phyloP scores from a whole-genome alignment of 164 flowering plant genomes.

The Malania oleifera region DNA sequence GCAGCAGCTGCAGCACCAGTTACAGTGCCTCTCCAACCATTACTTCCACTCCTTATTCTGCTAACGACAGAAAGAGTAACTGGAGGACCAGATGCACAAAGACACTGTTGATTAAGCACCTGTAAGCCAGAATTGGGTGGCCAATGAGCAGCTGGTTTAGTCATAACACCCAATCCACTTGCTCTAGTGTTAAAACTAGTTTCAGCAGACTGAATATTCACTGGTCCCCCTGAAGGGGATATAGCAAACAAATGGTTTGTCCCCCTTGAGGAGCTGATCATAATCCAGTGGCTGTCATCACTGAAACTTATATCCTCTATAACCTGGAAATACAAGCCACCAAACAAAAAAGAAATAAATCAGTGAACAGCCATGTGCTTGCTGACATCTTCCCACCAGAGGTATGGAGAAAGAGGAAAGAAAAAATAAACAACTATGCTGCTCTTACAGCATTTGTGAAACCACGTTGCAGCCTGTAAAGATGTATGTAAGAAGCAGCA shows the following conservation, averaged over 20 bases:
- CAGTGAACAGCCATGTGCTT: not conserved
- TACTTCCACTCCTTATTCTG: conserved; percentile 66
- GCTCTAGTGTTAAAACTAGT: conserved; percentile 14
- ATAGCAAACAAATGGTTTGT: conserved; percentile 79
- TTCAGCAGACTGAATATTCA: conserved; percentile 29
- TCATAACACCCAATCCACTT: conserved; percentile 22
- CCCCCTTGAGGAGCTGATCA: conserved; percentile 84
- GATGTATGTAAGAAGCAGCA: conserved; percentile 45
- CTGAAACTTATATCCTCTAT: conserved; percentile 88
- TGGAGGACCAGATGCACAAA: conserved; percentile 49
- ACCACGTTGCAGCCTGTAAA: conserved; percentile 84
- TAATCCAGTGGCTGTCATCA: conserved; percentile 68
- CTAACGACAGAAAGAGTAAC: conserved; percentile 60
- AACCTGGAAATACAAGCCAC: conserved; percentile 35
- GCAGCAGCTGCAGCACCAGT: conserved; percentile 80
- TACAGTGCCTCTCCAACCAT: conserved; percentile 68
- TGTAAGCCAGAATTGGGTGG: conserved; percentile 27
- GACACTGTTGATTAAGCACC: conserved; percentile 28
- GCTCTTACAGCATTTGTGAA: conserved; percentile 70
- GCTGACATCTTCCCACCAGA: not conserved
- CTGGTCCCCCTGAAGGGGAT: conserved; percentile 48
- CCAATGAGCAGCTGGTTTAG: conserved; percentile 28
- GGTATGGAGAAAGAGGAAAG: not conserved
- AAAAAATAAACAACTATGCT: not conserved
- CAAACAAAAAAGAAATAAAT: not conserved